Evolutionary conservation across 495 filamentous ascomycete species (phyloP), one percentile per base, ranked within the genome.

Genomic region (Daldinia vernicosa): DNA sequence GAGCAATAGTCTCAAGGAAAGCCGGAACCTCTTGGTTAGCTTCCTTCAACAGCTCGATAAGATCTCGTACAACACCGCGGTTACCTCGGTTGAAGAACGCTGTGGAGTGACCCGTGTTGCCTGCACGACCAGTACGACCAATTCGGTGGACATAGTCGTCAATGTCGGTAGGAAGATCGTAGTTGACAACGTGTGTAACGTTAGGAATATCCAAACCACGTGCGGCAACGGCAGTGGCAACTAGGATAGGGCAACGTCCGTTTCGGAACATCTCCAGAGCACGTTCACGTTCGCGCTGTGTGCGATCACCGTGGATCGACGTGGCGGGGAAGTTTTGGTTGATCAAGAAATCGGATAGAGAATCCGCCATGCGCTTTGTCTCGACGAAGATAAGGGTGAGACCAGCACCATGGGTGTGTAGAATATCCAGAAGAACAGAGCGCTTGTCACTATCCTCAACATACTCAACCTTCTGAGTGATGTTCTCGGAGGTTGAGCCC

Each of bases 11-110:
- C 86, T 98, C 95, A 28, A 99, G 83, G 88, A 98, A 99, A 30
- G 84, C 79, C 28, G 95, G 95, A 65, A 98, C 89, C 75, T 98
- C 95, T 80, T 99, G 95, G 84, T 98, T 95, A 67, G 95, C 95
- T 77, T 99, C 95, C 85, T 98, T 98, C 61, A 99, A 86, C 30
- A 99, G 89, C 37, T 99, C 96, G 72, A 99, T 88, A 58, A 99
- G 87, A 77, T 98, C 96, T 56, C 93, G 90, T 55, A 97, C 95
- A 70, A 99, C 92, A 80, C 94, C 95, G 70, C 95, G 92, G 88
- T 99, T 99, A 74, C 94, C 94, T 77, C 95, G 95, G 89, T 99
- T 99, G 89, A 98, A 98, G 88, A 99, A 99, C 53, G 96, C 95
- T 63, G 95, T 99, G 8, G 95, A 92, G 66, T 97, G 92, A 90